Conservation (phyloP, 306 rosid genomes). For the Pyrus betulifolia region DNA sequence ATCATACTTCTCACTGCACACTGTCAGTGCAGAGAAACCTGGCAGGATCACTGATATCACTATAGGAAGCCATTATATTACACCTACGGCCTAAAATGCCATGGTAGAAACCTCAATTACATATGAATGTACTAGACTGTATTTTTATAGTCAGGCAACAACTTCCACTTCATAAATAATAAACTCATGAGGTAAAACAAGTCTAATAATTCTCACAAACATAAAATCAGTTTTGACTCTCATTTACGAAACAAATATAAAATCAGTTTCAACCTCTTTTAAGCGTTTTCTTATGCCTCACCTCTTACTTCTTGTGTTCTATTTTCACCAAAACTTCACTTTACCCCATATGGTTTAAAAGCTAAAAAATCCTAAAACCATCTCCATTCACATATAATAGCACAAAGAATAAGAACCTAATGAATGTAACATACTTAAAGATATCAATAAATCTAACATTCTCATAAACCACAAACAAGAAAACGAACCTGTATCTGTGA, state of each 20-base stretch:
- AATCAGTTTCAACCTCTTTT: not conserved
- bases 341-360: not conserved
- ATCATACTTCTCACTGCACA: constrained; percentile 99
- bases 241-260: not conserved
- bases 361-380: not conserved
- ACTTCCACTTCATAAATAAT: constrained; percentile 39
- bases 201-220: not conserved
- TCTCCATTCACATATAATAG: not conserved
- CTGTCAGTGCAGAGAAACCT: constrained; percentile 99
- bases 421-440: not conserved
- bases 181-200: not conserved
- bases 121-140: constrained; percentile 8
- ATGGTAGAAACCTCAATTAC: constrained; percentile 38
- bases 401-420: not conserved
- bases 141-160: constrained; percentile 17
- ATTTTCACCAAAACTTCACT: not conserved
- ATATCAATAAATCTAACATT: not conserved
- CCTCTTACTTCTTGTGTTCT: not conserved
- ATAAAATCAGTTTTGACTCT: not conserved
- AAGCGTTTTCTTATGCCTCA: not conserved
- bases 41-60: constrained; percentile 65
- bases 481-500: constrained; percentile 74
- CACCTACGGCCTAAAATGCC: constrained; percentile 68
- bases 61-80: constrained; percentile 72
- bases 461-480: not conserved